Evolutionary conservation across 495 filamentous ascomycete species (phyloP), one percentile per base, ranked within the genome.

Genomic region (Talaromyces nanjingensis): DNA sequence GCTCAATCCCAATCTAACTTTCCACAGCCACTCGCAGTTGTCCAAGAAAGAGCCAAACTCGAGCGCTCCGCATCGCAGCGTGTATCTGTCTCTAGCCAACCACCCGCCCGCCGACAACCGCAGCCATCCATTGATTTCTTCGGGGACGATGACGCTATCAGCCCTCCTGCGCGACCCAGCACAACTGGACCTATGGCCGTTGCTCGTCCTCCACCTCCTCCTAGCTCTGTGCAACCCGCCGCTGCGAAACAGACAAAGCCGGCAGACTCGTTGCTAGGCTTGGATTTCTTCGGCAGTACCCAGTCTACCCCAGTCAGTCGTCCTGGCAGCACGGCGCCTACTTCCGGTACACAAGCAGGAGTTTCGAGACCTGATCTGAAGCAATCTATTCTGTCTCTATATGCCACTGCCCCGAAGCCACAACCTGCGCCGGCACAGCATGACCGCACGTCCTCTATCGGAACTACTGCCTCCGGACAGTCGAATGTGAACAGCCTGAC

Each of bases 321-420:
- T 53, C 90, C 92, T 6, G 81, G 86, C 5, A 94, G 89, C 73
- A 88, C 88, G 12, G 82, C 84, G 37, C 84, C 88, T 20, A 85
- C 84, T 24, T 77, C 83, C 31, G 75, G 83, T 9, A 78, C 81
- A 20, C 69, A 83, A 6, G 76, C 76, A 18, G 79, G 80, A 31
- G 86, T 90, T 67, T 97, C 93, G 49, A 82, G 94, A 45, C 93
- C 96, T 1, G 94, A 98, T 73, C 79, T 98, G 45, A 98, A 98
- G 73, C 93, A 97, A 72, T 97, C 93, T 12, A 98, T 98, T 63
- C 77, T 98, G 11, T 98, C 96, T 2, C 81, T 98, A 7, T 98
- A 98, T 71, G 90, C 94, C 39, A 91, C 93, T 47, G 88, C 90
- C 47, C 90, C 89, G 18, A 82, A 84, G 64, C 83, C 86, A 45